Evolutionary conservation across 2,329 filamentous ascomycete species (phyloP).

Genomic region (Phyllosticta citriasiana): DNA sequence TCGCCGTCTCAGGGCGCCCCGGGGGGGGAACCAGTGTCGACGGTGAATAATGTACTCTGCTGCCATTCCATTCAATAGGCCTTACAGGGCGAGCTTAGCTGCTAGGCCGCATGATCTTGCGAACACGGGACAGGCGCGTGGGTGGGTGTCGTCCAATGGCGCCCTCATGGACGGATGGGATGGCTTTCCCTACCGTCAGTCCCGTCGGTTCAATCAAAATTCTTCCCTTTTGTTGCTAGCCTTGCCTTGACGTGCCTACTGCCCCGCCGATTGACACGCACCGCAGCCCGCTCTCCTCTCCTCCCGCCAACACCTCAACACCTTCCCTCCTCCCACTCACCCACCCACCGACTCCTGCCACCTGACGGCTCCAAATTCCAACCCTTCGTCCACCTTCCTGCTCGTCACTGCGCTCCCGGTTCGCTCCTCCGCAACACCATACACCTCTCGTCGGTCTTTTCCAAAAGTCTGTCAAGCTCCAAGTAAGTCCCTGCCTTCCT

Average conservation of each 20-base stretch:
- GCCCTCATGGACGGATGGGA: background rate
- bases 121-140: slow-evolving; percentile 25
- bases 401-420: too few relatives aligned
- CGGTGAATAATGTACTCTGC: too few relatives aligned
- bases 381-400: background rate
- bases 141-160: background rate
- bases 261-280: background rate
- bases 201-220: background rate
- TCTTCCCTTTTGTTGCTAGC: slow-evolving; percentile 7
- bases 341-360: background rate
- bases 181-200: too few relatives aligned
- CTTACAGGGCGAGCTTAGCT: slow-evolving; percentile 15
- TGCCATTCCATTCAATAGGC: slow-evolving; percentile 3
- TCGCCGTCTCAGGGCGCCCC: too few relatives aligned
- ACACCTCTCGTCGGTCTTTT: background rate
- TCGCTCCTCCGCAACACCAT: slow-evolving; percentile 12
- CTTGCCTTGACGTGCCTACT: slow-evolving; percentile 11
- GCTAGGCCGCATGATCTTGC: slow-evolving; percentile 27
- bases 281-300: background rate
- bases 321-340: background rate
- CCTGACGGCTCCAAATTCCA: background rate
- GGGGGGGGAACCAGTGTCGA: too few relatives aligned
- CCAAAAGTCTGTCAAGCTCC: background rate
- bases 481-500: background rate
- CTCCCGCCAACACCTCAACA: background rate